A percentile compares a stretch with the other conserved stretches of the same genome.
phyloP scores from a whole-genome alignment of 257 asterid species.

The Solanum lignicaule region DNA sequence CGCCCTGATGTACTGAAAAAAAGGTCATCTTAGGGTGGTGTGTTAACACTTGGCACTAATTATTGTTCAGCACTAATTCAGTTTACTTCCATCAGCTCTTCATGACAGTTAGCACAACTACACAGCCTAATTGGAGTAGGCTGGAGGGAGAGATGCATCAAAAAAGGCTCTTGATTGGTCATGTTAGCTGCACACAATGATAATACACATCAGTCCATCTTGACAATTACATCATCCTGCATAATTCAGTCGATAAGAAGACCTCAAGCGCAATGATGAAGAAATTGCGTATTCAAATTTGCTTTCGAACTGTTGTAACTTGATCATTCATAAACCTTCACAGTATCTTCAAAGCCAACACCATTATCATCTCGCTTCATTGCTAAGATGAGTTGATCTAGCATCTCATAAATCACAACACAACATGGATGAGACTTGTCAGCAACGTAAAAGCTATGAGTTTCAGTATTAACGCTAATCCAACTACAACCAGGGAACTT shows the following conservation, averaged over 20 bases:
- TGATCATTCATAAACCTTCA: constrained; percentile 22
- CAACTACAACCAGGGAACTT: constrained; percentile 62
- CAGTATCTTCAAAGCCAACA: constrained; percentile 23
- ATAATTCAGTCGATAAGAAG: not conserved
- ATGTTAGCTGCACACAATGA: not conserved
- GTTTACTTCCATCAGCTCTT: not conserved
- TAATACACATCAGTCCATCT: not conserved
- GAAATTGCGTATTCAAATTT: not conserved
- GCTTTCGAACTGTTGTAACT: not conserved
- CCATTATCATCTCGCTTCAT: constrained; percentile 30
- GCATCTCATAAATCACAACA: constrained; percentile 25
- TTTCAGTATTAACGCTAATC: constrained; percentile 38
- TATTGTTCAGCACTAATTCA: not conserved
- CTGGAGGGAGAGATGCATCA: not conserved
- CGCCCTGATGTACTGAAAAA: not conserved
- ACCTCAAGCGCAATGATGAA: not conserved
- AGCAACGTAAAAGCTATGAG: constrained; percentile 46
- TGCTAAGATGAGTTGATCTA: constrained; percentile 32
- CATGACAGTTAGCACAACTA: not conserved
- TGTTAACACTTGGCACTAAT: not conserved
- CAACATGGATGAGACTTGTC: constrained; percentile 47
- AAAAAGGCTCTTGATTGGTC: not conserved
- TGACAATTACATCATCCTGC: not conserved
- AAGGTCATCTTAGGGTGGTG: not conserved
- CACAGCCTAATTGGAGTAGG: not conserved